phyloP scores from a whole-genome alignment of 352 stramenopile genomes.

The Pythium periplocum region DNA sequence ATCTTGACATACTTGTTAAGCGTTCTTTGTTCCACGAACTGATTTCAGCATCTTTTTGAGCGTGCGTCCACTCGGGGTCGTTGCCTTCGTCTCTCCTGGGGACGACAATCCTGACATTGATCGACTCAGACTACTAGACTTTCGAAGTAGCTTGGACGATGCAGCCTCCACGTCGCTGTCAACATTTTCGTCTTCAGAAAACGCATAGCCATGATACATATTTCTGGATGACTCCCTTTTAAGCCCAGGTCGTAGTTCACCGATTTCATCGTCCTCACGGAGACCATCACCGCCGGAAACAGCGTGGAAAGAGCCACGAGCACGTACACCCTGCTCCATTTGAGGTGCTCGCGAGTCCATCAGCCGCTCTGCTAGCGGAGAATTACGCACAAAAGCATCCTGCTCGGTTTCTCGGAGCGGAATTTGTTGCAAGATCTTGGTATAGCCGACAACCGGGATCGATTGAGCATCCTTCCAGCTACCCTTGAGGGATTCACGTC shows the following conservation, averaged over 20 bases:
- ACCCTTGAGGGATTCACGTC: slow-evolving; percentile 25
- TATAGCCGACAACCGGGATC: slow-evolving; percentile 37
- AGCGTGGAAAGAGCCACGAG: slow-evolving; percentile 49
- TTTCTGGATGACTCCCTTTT: neutral
- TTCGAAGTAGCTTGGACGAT: neutral
- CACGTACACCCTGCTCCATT: slow-evolving; percentile 35
- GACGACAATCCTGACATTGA: too few relatives aligned
- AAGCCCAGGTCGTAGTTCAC: neutral
- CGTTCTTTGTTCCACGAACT: slow-evolving; percentile 65
- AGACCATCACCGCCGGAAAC: slow-evolving; percentile 5
- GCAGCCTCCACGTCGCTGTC: slow-evolving; percentile 58
- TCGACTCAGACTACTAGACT: neutral
- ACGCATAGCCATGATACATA: slow-evolving; percentile 73
- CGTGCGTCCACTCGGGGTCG: slow-evolving; percentile 5
- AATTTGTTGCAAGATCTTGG: slow-evolving; percentile 40
- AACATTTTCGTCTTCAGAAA: slow-evolving; percentile 73
- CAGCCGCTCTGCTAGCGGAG: slow-evolving; percentile 48
- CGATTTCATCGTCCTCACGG: neutral
- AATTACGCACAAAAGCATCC: slow-evolving; percentile 51
- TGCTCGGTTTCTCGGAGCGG: slow-evolving; percentile 43
- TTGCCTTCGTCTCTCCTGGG: too few relatives aligned
- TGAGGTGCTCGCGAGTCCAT: slow-evolving; percentile 25
- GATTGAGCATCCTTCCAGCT: slow-evolving; percentile 38
- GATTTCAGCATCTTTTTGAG: slow-evolving; percentile 82
- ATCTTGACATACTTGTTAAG: slow-evolving; percentile 14